phyloP scores from a whole-genome alignment of 1,139 yeast genomes.

The Kurtzmaniella quercitrusa region DNA sequence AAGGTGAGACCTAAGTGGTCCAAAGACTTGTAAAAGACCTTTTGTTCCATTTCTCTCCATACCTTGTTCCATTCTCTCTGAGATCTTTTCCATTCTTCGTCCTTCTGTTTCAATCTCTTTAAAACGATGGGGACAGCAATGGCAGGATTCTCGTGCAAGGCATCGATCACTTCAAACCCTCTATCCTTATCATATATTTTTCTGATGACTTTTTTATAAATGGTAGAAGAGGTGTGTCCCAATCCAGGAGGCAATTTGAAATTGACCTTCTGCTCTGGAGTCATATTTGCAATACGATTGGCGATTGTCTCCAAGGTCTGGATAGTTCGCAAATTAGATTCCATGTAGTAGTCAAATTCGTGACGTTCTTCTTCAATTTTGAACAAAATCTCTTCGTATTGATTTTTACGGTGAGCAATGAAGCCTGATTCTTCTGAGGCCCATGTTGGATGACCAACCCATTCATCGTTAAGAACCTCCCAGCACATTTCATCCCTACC shows the following conservation, averaged over 20 bases:
- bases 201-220: constrained; percentile 87
- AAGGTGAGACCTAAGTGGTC: constrained; percentile 95
- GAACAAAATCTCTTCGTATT: constrained; percentile 91
- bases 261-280: constrained; percentile 78
- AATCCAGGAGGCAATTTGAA: constrained; percentile 90
- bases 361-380: constrained; percentile 97
- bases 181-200: constrained; percentile 92
- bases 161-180: constrained; percentile 94
- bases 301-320: constrained; percentile 96
- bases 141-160: constrained; percentile 91
- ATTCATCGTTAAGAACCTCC: constrained; percentile 97
- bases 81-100: constrained; percentile 98
- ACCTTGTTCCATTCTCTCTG: constrained; percentile 99
- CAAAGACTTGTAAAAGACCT: constrained; percentile 85
- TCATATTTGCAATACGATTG: constrained; percentile 89
- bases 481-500: constrained; percentile 99
- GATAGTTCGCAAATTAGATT: constrained; percentile 88
- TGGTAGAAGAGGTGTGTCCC: constrained; percentile 87
- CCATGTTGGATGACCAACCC: constrained; percentile 99
- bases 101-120: constrained; percentile 91
- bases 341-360: constrained; percentile 94
- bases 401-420: constrained; percentile 96
- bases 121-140: constrained; percentile 92
- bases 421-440: constrained; percentile 98
- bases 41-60: constrained; percentile 98